These are phyloP conservation scores for Boletus pseudopeckii DNA, from an alignment of 768 basidiomycete species.

Conservation along the genomic window DNA sequence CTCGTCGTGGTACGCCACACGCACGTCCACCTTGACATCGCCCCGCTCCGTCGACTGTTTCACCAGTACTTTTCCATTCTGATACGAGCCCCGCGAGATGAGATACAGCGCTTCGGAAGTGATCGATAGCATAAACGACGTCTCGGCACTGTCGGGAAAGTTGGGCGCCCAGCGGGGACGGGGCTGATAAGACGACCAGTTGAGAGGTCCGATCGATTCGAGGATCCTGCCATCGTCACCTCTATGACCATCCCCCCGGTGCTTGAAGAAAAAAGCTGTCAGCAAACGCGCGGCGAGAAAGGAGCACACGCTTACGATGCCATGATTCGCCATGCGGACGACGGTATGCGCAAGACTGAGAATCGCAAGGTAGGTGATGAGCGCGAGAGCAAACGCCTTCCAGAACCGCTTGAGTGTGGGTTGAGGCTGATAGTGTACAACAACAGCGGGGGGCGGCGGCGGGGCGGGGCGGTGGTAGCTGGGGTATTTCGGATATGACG, in stretches of 20 bases:
- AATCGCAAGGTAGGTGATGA: conserved; percentile 13
- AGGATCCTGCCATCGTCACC: conserved; percentile 17
- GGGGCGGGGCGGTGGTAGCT: too few species aligned
- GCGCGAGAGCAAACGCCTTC: conserved; percentile 8
- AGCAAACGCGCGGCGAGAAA: background rate
- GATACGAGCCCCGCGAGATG: conserved; percentile 31
- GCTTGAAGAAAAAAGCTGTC: background rate
- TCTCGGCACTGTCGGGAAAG: conserved; percentile 16
- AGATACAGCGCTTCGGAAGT: conserved; percentile 32
- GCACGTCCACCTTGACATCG: conserved; percentile 29
- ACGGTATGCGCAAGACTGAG: background rate
- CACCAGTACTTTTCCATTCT: conserved; percentile 20
- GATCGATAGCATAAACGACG: conserved; percentile 30
- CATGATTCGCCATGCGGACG: background rate
- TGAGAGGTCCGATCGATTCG: conserved; percentile 1
- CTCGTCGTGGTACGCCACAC: conserved; percentile 25
- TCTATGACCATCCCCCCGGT: conserved; percentile 7
- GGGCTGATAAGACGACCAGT: conserved; percentile 16
- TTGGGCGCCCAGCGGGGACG: conserved; percentile 17
- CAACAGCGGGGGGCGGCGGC: background rate
- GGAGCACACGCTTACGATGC: background rate
- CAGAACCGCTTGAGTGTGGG: conserved; percentile 13
- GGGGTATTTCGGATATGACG: conserved; percentile 11
- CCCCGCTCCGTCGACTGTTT: conserved; percentile 8
- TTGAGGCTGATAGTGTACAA: background rate